Evolutionary conservation across 2,329 filamentous ascomycete genomes (phyloP), one percentile per base, ranked within the genome.

Genomic region (Thelonectria discophora): DNA sequence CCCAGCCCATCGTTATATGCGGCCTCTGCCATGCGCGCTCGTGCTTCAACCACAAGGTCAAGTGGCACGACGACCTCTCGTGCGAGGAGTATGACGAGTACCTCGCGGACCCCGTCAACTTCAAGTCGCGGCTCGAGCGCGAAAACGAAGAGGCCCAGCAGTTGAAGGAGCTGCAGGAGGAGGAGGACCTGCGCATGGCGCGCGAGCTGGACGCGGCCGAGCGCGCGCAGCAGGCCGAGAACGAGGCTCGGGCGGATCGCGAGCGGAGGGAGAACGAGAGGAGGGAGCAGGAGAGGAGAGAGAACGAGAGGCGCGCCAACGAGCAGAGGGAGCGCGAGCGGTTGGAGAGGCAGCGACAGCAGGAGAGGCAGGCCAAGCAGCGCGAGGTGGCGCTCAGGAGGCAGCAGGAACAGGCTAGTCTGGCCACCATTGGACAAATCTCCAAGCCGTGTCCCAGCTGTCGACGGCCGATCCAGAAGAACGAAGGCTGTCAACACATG

Each of bases 371-470:
- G 13, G 17, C 48, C 18, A 51, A 37, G 11, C 13, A 9, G 18
- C 32, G 20, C 12, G 48, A 18, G 10, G 32, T 13, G 17, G 30
- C 30, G 6, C 13, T 51, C 10, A 51, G 24, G 30, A 51, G 21
- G 5, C 10, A 51, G 18, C 17, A 51, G n/a, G 49, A 52, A 21
- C 20, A 39, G 24, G 34, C 49, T 13, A 42, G 49, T 13, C 27
- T 42, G 21, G 49, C 34, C 3, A 52, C 18, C 3, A 27, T 52
- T 10, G n/a, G 37, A 37, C 2, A 27, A 5, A 52, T 52, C 18
- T 52, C 49, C 11, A 52, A 52, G 34, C 49, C 49, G 18, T 52
- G 49, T 24, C 49, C 49, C 6, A 8, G 49, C 49, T 52, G 49
- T 40, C 20, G 13, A 17, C 32, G 49, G 12, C 49, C 49, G 20